A percentile compares a stretch with the other conserved stretches of the same genome.
Evolutionary conservation across 495 filamentous ascomycete genomes (phyloP).

Genomic region (Cercophora sp.): DNA sequence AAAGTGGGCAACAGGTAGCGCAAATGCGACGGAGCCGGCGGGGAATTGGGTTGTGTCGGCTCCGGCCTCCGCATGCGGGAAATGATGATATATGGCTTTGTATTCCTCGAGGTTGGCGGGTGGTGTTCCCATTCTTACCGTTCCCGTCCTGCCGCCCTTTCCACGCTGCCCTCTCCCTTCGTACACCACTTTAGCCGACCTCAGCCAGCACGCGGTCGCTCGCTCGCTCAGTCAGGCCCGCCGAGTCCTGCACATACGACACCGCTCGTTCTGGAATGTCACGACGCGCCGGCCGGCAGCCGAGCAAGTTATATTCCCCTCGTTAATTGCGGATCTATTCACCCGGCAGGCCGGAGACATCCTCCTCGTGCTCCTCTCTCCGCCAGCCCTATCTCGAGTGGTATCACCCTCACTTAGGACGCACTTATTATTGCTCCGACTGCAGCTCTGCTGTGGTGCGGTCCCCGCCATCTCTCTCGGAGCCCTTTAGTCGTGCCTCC

Average conservation of each 20-base stretch:
- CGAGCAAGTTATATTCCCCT: neutral
- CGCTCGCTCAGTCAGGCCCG: neutral
- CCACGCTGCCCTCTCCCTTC: neutral
- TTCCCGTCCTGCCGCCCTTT: neutral
- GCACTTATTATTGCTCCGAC: no score
- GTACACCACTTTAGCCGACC: conserved; percentile 2
- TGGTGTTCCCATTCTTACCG: no score
- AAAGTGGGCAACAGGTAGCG: no score
- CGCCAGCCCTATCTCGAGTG: neutral
- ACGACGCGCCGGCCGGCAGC: neutral
- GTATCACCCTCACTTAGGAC: no score
- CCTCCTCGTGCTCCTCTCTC: no score
- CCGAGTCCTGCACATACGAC: no score
- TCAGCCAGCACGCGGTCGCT: neutral
- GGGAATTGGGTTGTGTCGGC: no score
- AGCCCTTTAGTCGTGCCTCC: neutral
- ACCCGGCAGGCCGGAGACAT: conserved; percentile 13
- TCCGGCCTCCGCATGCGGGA: neutral
- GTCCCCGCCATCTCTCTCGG: no score
- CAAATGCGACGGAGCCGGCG: no score
- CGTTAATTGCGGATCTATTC: conserved; percentile 9
- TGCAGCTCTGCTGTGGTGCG: no score
- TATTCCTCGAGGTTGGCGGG: neutral
- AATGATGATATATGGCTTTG: neutral
- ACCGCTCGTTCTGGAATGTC: neutral